Percentiles rank a stretch among this genome's conserved stretches.
These are phyloP conservation scores for Pseudogymnoascus sp. DNA, from an alignment of 2,329 filamentous ascomycete genomes.

Conservation along the genomic window DNA sequence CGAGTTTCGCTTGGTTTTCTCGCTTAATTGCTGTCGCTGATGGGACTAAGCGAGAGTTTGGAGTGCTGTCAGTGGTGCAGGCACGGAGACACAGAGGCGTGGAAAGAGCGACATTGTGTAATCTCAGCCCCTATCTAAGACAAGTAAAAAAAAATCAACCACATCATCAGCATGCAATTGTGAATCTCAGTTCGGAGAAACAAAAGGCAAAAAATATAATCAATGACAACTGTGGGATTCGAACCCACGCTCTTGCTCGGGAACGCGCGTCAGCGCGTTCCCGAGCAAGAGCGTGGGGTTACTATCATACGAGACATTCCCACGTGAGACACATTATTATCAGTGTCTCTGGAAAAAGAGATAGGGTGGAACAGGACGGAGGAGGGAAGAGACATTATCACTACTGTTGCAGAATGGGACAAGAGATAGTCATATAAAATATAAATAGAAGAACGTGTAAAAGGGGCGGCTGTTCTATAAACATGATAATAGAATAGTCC, in stretches of 20 bases:
- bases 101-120: not conserved
- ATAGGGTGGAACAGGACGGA: too few species aligned
- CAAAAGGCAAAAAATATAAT: conserved; percentile 13
- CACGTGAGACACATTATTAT: too few species aligned
- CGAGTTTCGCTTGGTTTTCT: not conserved
- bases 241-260: conserved; percentile 32
- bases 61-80: not conserved
- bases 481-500: too few species aligned
- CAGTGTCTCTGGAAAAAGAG: too few species aligned
- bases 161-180: not conserved
- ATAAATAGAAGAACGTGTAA: too few species aligned
- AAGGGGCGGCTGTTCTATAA: too few species aligned
- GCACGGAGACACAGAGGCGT: not conserved
- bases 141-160: not conserved
- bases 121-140: not conserved
- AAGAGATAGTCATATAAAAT: too few species aligned
- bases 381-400: too few species aligned
- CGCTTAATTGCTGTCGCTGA: not conserved
- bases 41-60: not conserved
- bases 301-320: too few species aligned
- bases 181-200: not conserved
- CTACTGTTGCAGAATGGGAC: too few species aligned
- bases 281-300: too few species aligned
- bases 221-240: conserved; percentile 30
- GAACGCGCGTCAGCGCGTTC: too few species aligned